Evolutionary conservation across 1,284 basidiomycete genomes (phyloP).

Genomic region (Cronartium quercuum): DNA sequence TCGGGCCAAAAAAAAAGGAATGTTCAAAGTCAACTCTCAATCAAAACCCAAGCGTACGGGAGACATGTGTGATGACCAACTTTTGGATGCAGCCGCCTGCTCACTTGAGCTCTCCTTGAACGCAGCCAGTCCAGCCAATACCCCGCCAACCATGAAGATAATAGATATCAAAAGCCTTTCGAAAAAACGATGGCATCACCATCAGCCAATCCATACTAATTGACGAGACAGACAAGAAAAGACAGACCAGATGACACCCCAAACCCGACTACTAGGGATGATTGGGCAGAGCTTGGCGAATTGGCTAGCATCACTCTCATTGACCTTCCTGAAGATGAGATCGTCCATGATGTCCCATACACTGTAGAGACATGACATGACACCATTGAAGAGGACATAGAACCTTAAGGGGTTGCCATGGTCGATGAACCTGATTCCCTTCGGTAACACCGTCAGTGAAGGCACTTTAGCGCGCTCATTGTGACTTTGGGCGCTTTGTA

Average conservation of each 20-base stretch:
- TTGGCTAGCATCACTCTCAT: conserved; percentile 80
- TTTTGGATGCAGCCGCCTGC: conserved; percentile 72
- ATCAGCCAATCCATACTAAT: conserved; percentile 3
- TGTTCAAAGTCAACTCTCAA: too few relatives aligned
- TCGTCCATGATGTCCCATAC: conserved; percentile 61
- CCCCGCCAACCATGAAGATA: conserved; percentile 70
- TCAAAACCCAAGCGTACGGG: too few relatives aligned
- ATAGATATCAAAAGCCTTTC: conserved; percentile 77
- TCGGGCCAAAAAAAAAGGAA: too few relatives aligned
- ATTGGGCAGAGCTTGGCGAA: conserved; percentile 77
- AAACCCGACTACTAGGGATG: conserved; percentile 53
- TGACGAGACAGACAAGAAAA: conserved; percentile 3
- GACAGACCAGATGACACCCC: conserved; percentile 41
- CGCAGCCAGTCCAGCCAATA: conserved; percentile 57
- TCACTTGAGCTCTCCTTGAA: neutral
- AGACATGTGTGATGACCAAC: too few relatives aligned
- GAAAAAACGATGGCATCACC: conserved; percentile 55
- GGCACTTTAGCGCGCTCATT: too few relatives aligned
- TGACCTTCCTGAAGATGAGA: conserved; percentile 81
- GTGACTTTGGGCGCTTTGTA: too few relatives aligned
- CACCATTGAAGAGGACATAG: conserved; percentile 85
- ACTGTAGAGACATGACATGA: conserved; percentile 83
- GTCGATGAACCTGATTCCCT: conserved; percentile 42
- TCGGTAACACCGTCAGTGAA: too few relatives aligned
- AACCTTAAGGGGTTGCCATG: conserved; percentile 49